Base-by-base conservation (phyloP, 164 flowering plant species). In the Liquidambar formosana region DNA sequence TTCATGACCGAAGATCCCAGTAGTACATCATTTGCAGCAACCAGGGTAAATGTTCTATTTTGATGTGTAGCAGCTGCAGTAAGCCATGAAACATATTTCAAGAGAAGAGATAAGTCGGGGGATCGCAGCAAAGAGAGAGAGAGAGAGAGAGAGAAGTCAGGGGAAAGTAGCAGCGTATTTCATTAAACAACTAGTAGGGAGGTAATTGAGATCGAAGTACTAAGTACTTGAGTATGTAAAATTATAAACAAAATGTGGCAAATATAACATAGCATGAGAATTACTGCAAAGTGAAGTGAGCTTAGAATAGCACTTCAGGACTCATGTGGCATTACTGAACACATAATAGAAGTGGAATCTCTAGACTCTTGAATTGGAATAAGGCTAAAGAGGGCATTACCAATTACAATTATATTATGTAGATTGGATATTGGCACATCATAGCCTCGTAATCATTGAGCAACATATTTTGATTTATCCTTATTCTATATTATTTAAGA, bases 11-110 rank as follows among this genome's bases (percentile, higher is more conserved):
- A 89, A 27, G 99, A 77, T 84, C 83, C 96, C 49, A 93, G 76
- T 73, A 89, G 72, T 38, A 86, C 94, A 77, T 95, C 99, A 76
- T 89, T 95, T 41, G 99, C 99, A 57, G 97, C 92, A 72, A 95
- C 97, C 74, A 95, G 68, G 58, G 89, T 88, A 73, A 74, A 89
- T 63, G 89, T 81, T 61, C 59, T 82, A 77, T 91, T 88, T 16
- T 64, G 67, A 75, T 76, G 91, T 21, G 98, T 89, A 54, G 91
- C 80, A 76, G 92, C 93, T 92, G 90, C 83, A 80, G 25, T 65
- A 45, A 77, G 23, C 11, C 72, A 75, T 22, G 22, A 63, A 61
- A 69, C 41, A 66, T 27, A 23, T 14, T 26, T 60, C 60, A 79
- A 56, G 46, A 51, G 18, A 60, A 43, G 62, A 19, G 10, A 45